Base-by-base conservation (phyloP, 1,284 basidiomycete species). In the Lentinula novae-zelandiae region DNA sequence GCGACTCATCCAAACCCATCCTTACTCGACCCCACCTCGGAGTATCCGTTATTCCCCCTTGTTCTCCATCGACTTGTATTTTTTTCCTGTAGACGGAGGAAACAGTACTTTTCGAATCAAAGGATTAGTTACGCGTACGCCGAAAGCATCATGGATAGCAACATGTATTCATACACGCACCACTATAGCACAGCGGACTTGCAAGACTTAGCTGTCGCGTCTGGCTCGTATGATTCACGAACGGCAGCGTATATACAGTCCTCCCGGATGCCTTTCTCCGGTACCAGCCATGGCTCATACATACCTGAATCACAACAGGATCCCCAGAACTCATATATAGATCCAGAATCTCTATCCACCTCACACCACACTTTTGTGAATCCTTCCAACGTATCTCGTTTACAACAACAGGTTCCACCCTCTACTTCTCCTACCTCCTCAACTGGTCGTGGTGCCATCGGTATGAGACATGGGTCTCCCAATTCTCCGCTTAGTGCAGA, bases 1-100 rank as follows among this genome's bases (percentile, higher is more conserved):
- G 54, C 40, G 27, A 56, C 54, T 56, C 54, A 56, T 12, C 17
- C 54, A n/a, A 15, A 44, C 54, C 46, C 54, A 56, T 56, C n/a
- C 27, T 20, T 17, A 42, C 40, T 56, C 54, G 31, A 7, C 9
- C 20, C 20, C 44, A 5, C 20, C 27, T 31, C 22, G 39, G 7
- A 40, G 20, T 39, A 12, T 12, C 17, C 36, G 22, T 10, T n/a
- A n/a, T 15, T 15, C 49, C 20, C 27, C 27, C 27, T 27, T 27
- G 27, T 3, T 27, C 27, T 27, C 27, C 27, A 27, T 27, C 27
- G 27, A 27, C 27, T 27, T 27, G 27, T 3, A 27, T 27, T 27
- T 27, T 27, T 27, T 27, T 27, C 27, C 27, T 27, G 27, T 3
- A 27, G 3, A 27, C 27, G 27, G 27, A 27, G 27, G 27, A 27